Conservation (phyloP, 306 rosid genomes). For the Astragalus membranaceus region DNA sequence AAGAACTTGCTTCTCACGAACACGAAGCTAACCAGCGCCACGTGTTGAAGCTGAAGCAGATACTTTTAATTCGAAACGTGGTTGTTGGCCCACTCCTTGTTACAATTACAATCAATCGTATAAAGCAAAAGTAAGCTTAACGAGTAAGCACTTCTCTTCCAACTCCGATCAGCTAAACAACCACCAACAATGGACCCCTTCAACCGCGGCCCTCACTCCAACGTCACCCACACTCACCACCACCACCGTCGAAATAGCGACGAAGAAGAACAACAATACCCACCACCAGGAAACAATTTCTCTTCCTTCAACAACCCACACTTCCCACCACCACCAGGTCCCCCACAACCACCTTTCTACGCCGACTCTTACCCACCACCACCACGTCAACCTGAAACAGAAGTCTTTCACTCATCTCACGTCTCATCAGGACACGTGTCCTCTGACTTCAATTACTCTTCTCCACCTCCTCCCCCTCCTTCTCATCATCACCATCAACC, state of each 20-base stretch:
- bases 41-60: neutral
- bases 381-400: slow-evolving; percentile 8
- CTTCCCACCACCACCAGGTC: slow-evolving; percentile 10
- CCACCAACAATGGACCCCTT: slow-evolving; percentile 34
- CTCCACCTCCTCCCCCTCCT: slow-evolving; percentile 1
- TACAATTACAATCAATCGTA: neutral
- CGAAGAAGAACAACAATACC: neutral
- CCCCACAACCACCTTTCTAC: neutral
- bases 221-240: slow-evolving; percentile 13
- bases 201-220: neutral
- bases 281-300: slow-evolving; percentile 16
- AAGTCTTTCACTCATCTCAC: slow-evolving; percentile 34
- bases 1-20: neutral
- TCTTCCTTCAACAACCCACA: neutral
- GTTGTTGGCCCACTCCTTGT: neutral
- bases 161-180: neutral
- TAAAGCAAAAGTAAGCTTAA: neutral
- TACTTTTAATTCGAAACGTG: no score
- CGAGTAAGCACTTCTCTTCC: neutral
- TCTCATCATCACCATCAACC: neutral
- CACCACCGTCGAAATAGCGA: slow-evolving; percentile 19
- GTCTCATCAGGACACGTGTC: slow-evolving; percentile 16
- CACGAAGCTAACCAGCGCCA: neutral
- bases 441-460: slow-evolving; percentile 7
- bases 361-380: neutral